A percentile compares a stretch with the other conserved stretches of the same genome.
These are phyloP conservation scores for Fraxinus velutina DNA, from an alignment of 305 asterid genomes.

Conservation along the genomic window DNA sequence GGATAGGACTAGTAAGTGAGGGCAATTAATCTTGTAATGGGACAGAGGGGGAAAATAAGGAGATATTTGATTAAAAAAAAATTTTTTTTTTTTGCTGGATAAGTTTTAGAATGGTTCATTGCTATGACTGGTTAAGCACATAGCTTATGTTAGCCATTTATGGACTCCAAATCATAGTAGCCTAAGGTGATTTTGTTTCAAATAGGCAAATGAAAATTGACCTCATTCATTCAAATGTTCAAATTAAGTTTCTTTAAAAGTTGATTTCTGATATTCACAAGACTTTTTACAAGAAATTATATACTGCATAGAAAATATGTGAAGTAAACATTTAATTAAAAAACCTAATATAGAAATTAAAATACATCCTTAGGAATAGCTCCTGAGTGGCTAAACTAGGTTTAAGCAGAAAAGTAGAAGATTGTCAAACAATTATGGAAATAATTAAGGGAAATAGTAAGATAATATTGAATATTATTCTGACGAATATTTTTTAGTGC, in stretches of 20 bases:
- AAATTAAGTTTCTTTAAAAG: neutral
- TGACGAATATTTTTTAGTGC: neutral
- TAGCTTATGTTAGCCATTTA: neutral
- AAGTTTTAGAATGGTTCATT: neutral
- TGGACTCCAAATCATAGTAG: neutral
- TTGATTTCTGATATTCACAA: neutral
- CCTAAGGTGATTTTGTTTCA: neutral
- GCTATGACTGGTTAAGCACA: neutral
- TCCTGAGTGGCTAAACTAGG: neutral
- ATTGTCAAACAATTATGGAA: neutral
- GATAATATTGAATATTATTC: neutral
- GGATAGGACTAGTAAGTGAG: neutral
- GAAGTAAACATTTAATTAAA: neutral
- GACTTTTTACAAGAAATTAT: neutral
- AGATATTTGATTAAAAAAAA: no score
- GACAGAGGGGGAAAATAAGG: neutral
- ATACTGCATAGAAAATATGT: neutral
- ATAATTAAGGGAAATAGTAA: neutral
- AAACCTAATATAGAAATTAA: neutral
- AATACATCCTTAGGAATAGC: neutral
- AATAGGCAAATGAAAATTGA: neutral
- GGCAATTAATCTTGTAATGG: neutral
- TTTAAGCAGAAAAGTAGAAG: neutral
- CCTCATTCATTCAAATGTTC: neutral
- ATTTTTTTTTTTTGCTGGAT: neutral